Evolutionary conservation across 139 green algal species (phyloP).

Genomic region (Coelastrella sp.): DNA sequence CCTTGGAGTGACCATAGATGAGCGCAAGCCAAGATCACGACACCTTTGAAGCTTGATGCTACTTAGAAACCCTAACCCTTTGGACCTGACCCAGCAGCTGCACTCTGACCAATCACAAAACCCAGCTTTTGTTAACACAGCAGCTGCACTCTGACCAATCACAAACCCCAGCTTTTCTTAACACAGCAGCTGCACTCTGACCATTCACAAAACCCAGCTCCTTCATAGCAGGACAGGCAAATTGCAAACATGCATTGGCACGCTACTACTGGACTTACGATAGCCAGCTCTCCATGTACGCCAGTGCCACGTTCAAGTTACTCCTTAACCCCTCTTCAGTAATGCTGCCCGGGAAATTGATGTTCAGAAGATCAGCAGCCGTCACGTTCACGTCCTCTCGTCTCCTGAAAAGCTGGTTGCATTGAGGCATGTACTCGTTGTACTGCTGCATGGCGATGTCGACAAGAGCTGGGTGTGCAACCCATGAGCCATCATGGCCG

Average conservation of each 20-base stretch:
- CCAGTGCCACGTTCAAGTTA: constrained; percentile 82
- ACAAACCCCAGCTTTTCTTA: too few relatives aligned
- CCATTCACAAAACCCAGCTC: too few relatives aligned
- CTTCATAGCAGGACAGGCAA: too few relatives aligned
- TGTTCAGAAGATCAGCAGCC: constrained; percentile 72
- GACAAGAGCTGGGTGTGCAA: constrained; percentile 87
- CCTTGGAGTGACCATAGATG: too few relatives aligned
- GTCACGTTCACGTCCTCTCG: constrained; percentile 41
- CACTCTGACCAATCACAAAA: too few relatives aligned
- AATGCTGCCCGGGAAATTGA: constrained; percentile 60
- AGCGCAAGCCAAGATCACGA: too few relatives aligned
- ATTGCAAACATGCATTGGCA: background rate
- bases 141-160: too few relatives aligned
- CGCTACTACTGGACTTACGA: constrained; percentile 36
- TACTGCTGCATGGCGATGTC: constrained; percentile 77
- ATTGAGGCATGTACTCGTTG: constrained; percentile 79
- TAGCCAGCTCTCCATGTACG: constrained; percentile 93
- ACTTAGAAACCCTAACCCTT: too few relatives aligned
- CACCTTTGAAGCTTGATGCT: too few relatives aligned
- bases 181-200: too few relatives aligned
- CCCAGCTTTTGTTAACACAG: too few relatives aligned
- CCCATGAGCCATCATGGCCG: constrained; percentile 92
- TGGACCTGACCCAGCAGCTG: too few relatives aligned
- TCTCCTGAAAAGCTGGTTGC: constrained; percentile 42
- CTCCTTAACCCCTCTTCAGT: constrained; percentile 77